Percentiles rank a stretch among this genome's conserved stretches.
Evolutionary conservation across 441 rosid species (phyloP).

Genomic region (Brassica balearica): DNA sequence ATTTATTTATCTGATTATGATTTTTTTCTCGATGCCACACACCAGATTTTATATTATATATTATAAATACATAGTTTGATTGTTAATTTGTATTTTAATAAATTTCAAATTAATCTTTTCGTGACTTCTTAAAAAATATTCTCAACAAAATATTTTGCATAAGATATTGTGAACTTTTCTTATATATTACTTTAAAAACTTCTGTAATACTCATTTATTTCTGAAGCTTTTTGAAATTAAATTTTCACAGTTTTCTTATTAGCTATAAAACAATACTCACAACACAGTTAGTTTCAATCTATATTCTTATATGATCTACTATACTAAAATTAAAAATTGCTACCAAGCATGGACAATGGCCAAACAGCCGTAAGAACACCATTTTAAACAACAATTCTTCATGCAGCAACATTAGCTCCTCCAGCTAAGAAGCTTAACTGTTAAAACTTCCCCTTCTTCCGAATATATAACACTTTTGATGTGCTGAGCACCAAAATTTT

Average conservation of each 20-base stretch:
- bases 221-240: background rate
- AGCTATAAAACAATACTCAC: background rate
- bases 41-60: background rate
- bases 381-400: slow-evolving; percentile 67
- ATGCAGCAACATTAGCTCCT: slow-evolving; percentile 87
- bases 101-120: background rate
- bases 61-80: background rate
- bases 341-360: slow-evolving; percentile 47
- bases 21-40: background rate
- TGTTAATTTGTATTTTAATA: background rate
- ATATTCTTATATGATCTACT: no score
- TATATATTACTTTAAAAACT: background rate
- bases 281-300: background rate
- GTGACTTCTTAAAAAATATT: background rate
- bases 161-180: background rate
- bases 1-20: background rate
- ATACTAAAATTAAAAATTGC: background rate
- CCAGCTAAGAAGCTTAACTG: slow-evolving; percentile 99
- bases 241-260: background rate
- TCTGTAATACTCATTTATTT: background rate
- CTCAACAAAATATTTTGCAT: background rate
- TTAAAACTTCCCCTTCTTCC: slow-evolving; percentile 84
- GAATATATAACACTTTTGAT: background rate
- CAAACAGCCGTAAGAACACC: slow-evolving; percentile 91
- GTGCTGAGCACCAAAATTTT: background rate